Conservation (phyloP, 2,329 filamentous ascomycete genomes). For the Aquanectria penicillioides region DNA sequence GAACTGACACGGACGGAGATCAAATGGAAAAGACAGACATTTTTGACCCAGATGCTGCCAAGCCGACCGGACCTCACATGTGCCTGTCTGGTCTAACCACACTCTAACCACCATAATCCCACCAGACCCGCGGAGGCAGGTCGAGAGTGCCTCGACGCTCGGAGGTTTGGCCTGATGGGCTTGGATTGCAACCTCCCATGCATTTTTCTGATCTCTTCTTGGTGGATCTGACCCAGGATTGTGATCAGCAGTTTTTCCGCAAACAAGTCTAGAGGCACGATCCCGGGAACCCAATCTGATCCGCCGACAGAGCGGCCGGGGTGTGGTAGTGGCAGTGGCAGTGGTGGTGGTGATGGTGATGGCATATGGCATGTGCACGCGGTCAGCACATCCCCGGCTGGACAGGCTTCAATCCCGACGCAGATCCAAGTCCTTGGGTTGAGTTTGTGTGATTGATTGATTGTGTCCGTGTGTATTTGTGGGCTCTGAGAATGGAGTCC, state of each 20-base stretch:
- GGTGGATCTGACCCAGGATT: too few relatives aligned
- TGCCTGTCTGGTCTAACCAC: too few relatives aligned
- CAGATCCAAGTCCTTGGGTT: conserved; percentile 1
- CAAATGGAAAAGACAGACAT: too few relatives aligned
- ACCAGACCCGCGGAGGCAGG: conserved; percentile 8
- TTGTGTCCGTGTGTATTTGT: too few relatives aligned
- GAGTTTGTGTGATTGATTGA: neutral
- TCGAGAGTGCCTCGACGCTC: neutral
- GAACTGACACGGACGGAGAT: too few relatives aligned
- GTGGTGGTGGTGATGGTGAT: neutral
- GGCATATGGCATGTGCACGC: neutral
- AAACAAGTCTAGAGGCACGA: neutral
- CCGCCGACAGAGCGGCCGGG: neutral
- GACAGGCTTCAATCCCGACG: neutral
- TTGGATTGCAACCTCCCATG: neutral
- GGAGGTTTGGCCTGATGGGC: neutral
- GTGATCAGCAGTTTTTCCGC: neutral
- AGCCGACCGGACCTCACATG: too few relatives aligned
- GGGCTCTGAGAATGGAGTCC: too few relatives aligned
- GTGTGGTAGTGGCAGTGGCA: too few relatives aligned
- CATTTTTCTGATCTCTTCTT: too few relatives aligned
- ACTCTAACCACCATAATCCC: too few relatives aligned
- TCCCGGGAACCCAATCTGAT: neutral
- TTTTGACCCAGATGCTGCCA: too few relatives aligned
- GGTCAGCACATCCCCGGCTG: neutral